Base-by-base conservation (phyloP, 176 grass and related monocot species). In the Aegilops umbellulata region DNA sequence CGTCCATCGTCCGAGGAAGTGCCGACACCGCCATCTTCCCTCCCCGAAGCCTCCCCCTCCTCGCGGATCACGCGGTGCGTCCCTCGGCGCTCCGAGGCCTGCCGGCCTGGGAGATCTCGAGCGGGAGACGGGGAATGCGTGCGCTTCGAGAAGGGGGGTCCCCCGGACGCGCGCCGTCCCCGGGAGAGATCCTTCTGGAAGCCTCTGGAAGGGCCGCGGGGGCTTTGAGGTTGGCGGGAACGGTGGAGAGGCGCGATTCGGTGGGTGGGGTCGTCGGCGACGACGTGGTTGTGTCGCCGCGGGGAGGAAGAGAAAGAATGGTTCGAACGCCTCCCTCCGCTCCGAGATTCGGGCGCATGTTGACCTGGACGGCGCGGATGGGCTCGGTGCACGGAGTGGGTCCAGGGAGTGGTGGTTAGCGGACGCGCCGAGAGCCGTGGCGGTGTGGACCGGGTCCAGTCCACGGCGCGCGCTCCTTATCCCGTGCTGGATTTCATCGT, bases 1-100 rank as follows among this genome's bases (percentile, higher is more conserved):
- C 72, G 46, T 96, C 94, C 86, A 82, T 88, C 69, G 55, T 79
- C 76, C 55, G 80, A 65, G 89, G 91, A 3, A 78, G 77, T 78
- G n/a, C 82, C 87, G 65, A 53, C 34, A 67, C 83, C 84, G 12
- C 80, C 89, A 93, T 91, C 39, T 41, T 41, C 13, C 7, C 60
- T 66, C 60, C 69, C 19, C 13, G 36, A 2, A 64, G 30, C 12
- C 67, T 62, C 55, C 19, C 15, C 32, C 55, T n/a, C 32, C 55
- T 74, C 57, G 10, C 72, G 7, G 84, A 73, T 79, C 80, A 71
- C 34, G 6, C 8, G 23, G 4, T 3, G 17, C 19, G 6, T 10
- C 42, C 72, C 12, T 74, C 70, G 39, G 38, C 78, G 6, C 34
- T 46, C 60, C 6, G 53, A 30, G 47, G 26, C 46, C 46, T 27